Conservation (phyloP, 1,284 basidiomycete genomes). For the Hymenochaete sp. region DNA sequence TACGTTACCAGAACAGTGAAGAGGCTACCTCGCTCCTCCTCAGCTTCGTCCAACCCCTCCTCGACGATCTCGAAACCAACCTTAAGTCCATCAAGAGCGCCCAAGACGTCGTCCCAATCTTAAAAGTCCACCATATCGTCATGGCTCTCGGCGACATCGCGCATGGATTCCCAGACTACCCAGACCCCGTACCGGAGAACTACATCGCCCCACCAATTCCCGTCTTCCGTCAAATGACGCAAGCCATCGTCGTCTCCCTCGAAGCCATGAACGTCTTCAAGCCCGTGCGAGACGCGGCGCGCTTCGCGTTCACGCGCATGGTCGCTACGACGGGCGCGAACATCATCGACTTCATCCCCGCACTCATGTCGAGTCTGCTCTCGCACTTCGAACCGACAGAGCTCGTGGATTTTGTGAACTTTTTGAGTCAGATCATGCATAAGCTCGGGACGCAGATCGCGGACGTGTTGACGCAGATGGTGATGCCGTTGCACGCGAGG, state of each 20-base stretch:
- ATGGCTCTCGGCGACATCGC: constrained; percentile 93
- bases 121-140: constrained; percentile 92
- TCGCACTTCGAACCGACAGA: constrained; percentile 89
- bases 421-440: constrained; percentile 86
- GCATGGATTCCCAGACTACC: constrained; percentile 93
- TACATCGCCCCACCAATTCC: constrained; percentile 70
- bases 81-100: constrained; percentile 53
- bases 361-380: constrained; percentile 83
- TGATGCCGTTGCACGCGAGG: constrained; percentile 79
- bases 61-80: constrained; percentile 67
- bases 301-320: constrained; percentile 91
- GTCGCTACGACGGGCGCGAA: constrained; percentile 83
- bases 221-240: constrained; percentile 82
- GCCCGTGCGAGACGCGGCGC: constrained; percentile 90
- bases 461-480: constrained; percentile 83
- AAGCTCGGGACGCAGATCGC: constrained; percentile 84
- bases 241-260: constrained; percentile 82
- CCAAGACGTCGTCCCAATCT: constrained; percentile 64
- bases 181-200: constrained; percentile 53
- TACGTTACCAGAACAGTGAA: constrained; percentile 61
- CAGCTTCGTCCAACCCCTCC: constrained; percentile 75
- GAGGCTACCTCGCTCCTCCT: constrained; percentile 68
- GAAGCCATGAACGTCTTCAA: constrained; percentile 85
- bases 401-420: constrained; percentile 92
- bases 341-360: constrained; percentile 74